Conservation (phyloP, 306 rosid genomes). For the Vigna nakashimae region DNA sequence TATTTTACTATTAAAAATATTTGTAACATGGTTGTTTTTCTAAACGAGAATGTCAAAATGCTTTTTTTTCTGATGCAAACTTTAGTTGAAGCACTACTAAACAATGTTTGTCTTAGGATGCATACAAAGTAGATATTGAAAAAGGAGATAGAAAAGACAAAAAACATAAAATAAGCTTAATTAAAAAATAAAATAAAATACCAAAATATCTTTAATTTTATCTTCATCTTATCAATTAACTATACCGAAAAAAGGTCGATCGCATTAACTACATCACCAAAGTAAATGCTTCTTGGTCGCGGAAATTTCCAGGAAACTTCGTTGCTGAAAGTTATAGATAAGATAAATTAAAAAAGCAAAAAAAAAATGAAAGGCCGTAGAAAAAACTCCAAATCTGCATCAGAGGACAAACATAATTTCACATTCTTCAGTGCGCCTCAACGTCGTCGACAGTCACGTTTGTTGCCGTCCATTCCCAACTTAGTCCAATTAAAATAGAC, state of each 20-base stretch:
- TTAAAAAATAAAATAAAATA: no score
- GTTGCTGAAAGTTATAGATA: not conserved
- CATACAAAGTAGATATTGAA: no score
- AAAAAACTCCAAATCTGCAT: no score
- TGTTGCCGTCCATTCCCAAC: not conserved
- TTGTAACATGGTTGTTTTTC: no score
- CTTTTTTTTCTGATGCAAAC: not conserved
- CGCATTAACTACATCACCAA: not conserved
- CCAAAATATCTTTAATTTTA: no score
- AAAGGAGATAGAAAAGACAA: not conserved
- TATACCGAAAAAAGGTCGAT: not conserved
- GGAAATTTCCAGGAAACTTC: constrained; percentile 21
- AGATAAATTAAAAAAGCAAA: not conserved
- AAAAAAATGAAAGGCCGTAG: not conserved
- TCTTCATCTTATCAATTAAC: not conserved
- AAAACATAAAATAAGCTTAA: not conserved
- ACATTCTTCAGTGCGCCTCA: not conserved
- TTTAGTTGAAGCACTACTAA: not conserved
- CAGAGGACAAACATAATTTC: not conserved
- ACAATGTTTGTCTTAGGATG: not conserved
- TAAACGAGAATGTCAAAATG: no score
- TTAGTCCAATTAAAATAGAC: not conserved
- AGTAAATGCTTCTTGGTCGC: not conserved
- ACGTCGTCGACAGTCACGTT: not conserved
- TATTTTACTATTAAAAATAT: no score